Evolutionary conservation across 2,329 filamentous ascomycete genomes (phyloP), one percentile per base, ranked within the genome.

Genomic region (Hymenoscyphus infarciens): DNA sequence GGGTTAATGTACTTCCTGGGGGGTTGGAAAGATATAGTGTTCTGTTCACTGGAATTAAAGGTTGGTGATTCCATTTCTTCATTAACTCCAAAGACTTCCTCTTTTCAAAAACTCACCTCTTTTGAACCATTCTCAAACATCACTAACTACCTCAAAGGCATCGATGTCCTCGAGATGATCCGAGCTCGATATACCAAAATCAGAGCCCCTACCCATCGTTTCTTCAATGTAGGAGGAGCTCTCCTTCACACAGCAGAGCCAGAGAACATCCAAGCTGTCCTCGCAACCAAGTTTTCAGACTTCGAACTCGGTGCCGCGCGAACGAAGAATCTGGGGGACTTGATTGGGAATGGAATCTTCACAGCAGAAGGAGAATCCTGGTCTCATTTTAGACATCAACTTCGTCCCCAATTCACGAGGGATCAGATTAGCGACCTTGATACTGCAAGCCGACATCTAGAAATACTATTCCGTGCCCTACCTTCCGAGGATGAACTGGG

Each of bases 361-460:
- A 77, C 75, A 2, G 72, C 76, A 54, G 76, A 78, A 33, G 75
- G 75, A 0, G 64, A 70, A 39, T 66, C 68, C 6, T 79, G 76
- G 76, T 70, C 72, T 45, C 75, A 74, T 57, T 77, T 74, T 8
- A 70, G 76, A 7, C 72, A 73, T 25, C 71, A 77, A 27, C 69
- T 78, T 5, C 72, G 74, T 16, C 74, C 75, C 16, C 76, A 77
- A 61, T 78, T 79, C 58, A 67, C 68, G 2, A 66, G 70, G 6
- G 71, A 72, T 31, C 73, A 73, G 57, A 70, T 74, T 31, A 68
- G 70, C 22, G 71, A 76, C 64, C 67, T 77, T 5, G 74, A 74
- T n/a, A 60, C 71, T 33, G 71, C 76, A 53, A 66, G 69, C 70
- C 78, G 80, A 19, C 89, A 93, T 73, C 79, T 90, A 1, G 76